Conservation (phyloP, 805 yeast species). For the Saccharomycopsis sp. region DNA sequence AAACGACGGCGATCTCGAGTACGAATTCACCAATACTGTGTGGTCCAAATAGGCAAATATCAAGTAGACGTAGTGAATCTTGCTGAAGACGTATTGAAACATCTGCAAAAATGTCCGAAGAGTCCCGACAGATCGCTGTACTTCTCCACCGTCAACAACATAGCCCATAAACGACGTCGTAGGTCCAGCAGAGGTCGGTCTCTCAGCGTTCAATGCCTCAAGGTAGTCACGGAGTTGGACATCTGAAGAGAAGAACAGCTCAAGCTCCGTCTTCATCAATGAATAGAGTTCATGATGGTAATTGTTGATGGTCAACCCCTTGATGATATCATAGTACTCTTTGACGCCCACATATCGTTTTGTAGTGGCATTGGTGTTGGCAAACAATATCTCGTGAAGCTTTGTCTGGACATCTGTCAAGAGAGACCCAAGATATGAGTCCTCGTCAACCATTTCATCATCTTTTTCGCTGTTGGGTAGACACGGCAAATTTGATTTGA, state of each 20-base stretch:
- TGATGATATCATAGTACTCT: not conserved
- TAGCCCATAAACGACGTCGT: not conserved
- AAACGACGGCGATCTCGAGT: conserved; percentile 8
- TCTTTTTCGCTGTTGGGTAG: not conserved
- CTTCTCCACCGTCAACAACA: not conserved
- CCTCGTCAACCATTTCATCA: not conserved
- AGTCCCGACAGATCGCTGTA: not conserved
- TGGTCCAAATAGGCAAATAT: conserved; percentile 11
- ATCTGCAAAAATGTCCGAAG: conserved; percentile 2
- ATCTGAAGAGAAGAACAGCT: conserved; percentile 3
- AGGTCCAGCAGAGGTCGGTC: not conserved
- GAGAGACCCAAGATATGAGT: not conserved
- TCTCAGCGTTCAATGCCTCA: not conserved
- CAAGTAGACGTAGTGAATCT: not conserved
- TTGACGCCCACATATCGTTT: not conserved
- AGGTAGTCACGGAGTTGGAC: not conserved
- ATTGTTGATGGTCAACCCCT: not conserved
- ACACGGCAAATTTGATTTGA: not conserved
- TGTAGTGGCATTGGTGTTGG: not conserved
- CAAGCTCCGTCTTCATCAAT: not conserved
- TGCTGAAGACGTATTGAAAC: conserved; percentile 11
- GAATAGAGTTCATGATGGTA: conserved; percentile 2
- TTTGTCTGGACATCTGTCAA: not conserved
- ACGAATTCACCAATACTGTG: conserved; percentile 3
- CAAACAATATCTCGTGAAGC: not conserved